These are phyloP conservation scores for Penicillium samsonianum DNA, from an alignment of 495 filamentous ascomycete species.

Conservation along the genomic window DNA sequence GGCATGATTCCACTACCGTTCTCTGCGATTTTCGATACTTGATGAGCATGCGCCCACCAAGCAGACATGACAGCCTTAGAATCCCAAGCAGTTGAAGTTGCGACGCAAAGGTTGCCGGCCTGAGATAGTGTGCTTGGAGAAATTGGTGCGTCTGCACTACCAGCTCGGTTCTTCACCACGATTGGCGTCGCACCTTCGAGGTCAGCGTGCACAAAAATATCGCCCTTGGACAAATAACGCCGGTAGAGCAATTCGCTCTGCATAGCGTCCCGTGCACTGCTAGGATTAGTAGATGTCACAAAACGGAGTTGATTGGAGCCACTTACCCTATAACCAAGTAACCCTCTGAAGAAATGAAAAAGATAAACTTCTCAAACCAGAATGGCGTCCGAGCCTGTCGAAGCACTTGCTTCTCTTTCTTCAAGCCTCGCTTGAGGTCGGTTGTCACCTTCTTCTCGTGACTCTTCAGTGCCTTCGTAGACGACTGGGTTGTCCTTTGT, in stretches of 20 bases:
- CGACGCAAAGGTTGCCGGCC: constrained; percentile 80
- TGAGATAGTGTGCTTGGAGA: constrained; percentile 89
- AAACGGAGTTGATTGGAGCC: not conserved
- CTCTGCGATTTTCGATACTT: constrained; percentile 79
- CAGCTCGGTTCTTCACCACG: constrained; percentile 80
- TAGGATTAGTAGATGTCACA: constrained; percentile 13
- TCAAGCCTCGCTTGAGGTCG: constrained; percentile 81
- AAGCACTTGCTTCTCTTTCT: constrained; percentile 87
- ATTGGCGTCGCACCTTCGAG: constrained; percentile 78
- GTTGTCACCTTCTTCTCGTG: constrained; percentile 83
- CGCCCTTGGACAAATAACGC: constrained; percentile 80
- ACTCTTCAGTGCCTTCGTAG: constrained; percentile 81
- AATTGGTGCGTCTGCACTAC: constrained; percentile 76
- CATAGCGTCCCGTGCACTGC: constrained; percentile 77
- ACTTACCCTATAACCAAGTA: constrained; percentile 76
- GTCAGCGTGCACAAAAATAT: constrained; percentile 91
- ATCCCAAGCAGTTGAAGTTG: constrained; percentile 88
- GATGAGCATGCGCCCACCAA: constrained; percentile 87
- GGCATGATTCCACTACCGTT: constrained; percentile 74
- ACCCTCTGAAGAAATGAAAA: constrained; percentile 94
- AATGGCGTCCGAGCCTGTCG: constrained; percentile 77
- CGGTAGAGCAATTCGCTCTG: constrained; percentile 91
- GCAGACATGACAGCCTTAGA: constrained; percentile 93
- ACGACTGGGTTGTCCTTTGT: constrained; percentile 80
- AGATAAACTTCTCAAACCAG: constrained; percentile 97